These are phyloP conservation scores for Solanum hybrid DNA, from an alignment of 305 asterid genomes.

Conservation along the genomic window DNA sequence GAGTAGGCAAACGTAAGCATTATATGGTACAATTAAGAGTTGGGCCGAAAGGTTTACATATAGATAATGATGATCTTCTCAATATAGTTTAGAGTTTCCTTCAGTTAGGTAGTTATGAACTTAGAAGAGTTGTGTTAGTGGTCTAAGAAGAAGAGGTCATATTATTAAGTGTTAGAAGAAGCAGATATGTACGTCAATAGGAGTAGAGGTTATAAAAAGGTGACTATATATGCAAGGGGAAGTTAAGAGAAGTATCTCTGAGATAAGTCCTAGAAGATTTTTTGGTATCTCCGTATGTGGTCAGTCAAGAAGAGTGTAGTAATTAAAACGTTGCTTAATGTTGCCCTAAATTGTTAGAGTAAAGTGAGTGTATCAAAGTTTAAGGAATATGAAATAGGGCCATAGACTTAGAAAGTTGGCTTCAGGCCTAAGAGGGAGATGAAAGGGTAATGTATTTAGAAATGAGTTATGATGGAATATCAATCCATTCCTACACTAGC, in stretches of 20 bases:
- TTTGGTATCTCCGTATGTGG: too few relatives aligned
- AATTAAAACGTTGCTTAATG: too few relatives aligned
- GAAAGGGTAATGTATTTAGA: neutral
- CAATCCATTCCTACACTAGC: neutral
- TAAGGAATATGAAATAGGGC: neutral
- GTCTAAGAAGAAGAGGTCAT: neutral
- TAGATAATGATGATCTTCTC: too few relatives aligned
- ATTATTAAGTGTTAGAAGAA: neutral
- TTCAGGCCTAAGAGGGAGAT: neutral
- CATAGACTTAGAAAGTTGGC: neutral
- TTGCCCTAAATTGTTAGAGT: neutral
- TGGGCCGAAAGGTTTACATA: too few relatives aligned
- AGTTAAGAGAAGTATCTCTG: neutral
- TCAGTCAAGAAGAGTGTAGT: too few relatives aligned
- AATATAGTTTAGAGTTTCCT: too few relatives aligned
- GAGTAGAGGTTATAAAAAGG: neutral
- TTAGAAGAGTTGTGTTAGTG: neutral
- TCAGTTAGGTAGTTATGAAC: neutral
- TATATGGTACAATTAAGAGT: neutral
- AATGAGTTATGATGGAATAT: neutral
- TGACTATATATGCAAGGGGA: neutral
- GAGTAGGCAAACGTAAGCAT: neutral
- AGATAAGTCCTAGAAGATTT: neutral
- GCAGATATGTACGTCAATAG: too few relatives aligned
- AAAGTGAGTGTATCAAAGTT: too few relatives aligned